phyloP scores from a whole-genome alignment of 352 stramenopile species.

The Aphanomyces invadans region DNA sequence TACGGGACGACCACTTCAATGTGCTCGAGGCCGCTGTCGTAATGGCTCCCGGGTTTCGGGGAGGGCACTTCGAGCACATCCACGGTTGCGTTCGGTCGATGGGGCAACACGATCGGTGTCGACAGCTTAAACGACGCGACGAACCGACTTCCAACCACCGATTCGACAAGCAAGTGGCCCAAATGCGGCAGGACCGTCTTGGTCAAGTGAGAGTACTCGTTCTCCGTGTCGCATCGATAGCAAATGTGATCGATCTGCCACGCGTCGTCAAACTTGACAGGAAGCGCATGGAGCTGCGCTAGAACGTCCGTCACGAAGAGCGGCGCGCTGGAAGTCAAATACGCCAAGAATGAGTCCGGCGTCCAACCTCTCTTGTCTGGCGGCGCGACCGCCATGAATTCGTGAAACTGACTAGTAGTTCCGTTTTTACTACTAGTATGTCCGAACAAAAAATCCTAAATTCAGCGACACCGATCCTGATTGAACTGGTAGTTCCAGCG shows the following conservation, averaged over 20 bases:
- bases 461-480: not conserved
- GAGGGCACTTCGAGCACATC: conserved; percentile 25
- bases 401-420: conserved; percentile 5
- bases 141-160: conserved; percentile 9
- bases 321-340: conserved; percentile 1
- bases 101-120: not conserved
- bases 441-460: not conserved
- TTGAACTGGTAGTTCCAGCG: not conserved
- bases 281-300: conserved; percentile 4
- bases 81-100: not conserved
- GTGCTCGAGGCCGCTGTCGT: conserved; percentile 24
- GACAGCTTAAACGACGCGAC: conserved; percentile 24
- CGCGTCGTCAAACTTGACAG: not conserved
- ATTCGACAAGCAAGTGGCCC: conserved; percentile 24
- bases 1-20: conserved; percentile 24
- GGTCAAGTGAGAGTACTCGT: conserved; percentile 21
- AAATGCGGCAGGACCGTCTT: conserved; percentile 11
- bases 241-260: conserved; percentile 22
- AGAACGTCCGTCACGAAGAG: conserved; percentile 1
- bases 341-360: conserved; percentile 1
- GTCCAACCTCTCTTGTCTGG: conserved; percentile 16
- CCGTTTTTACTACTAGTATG: not conserved
- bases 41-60: conserved; percentile 22
- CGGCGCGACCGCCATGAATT: not conserved
- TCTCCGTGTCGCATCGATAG: conserved; percentile 17